Evolutionary conservation across 2,329 filamentous ascomycete genomes (phyloP), one percentile per base, ranked within the genome.

Genomic region (Coleophoma crateriformis): DNA sequence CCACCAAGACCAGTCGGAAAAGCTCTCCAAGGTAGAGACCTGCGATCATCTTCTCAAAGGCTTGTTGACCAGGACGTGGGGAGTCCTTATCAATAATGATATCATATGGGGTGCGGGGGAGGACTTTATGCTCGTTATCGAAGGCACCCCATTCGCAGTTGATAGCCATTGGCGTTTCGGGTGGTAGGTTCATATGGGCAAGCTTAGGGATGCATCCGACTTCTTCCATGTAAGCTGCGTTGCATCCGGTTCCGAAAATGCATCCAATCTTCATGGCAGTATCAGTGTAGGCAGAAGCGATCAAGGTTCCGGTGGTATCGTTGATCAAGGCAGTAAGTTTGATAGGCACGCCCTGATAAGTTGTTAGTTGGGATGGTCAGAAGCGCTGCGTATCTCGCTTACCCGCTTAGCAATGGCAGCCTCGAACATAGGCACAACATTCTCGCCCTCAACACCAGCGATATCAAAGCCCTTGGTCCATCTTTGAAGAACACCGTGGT

Each of bases 381-480:
- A 14, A 19, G 7, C 19, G 32, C n/a, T 33, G 20, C 47, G 6
- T 27, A 27, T 27, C 8, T 27, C 6, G 61, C 70, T 58, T 72
- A 87, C 85, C 64, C 82, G 76, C 66, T 83, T 84, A 52, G 78
- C 75, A 51, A 96, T 73, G 19, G 90, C 88, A 47, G 78, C 80
- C 70, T 95, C 88, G 50, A 97, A 85, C 72, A 92, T 87, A 45
- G 89, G 88, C 10, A 95, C 90, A 27, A 96, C 87, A 62, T 97
- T 92, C 45, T 92, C 63, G 47, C 91, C 91, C 73, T 96, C 91
- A 41, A 96, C 90, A 37, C 90, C 91, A 22, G 84, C 79, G 68
- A 97, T 95, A 66, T 96, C 91, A 64, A 96, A 96, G 3, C 92
- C 92, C 75, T 97, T 97, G 59, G 92, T 96, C 92, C 92, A 97